Percentiles rank a stretch among this genome's conserved stretches.
These are phyloP conservation scores for Colletotrichum sp. DNA, from an alignment of 2,329 filamentous ascomycete species.

Conservation along the genomic window DNA sequence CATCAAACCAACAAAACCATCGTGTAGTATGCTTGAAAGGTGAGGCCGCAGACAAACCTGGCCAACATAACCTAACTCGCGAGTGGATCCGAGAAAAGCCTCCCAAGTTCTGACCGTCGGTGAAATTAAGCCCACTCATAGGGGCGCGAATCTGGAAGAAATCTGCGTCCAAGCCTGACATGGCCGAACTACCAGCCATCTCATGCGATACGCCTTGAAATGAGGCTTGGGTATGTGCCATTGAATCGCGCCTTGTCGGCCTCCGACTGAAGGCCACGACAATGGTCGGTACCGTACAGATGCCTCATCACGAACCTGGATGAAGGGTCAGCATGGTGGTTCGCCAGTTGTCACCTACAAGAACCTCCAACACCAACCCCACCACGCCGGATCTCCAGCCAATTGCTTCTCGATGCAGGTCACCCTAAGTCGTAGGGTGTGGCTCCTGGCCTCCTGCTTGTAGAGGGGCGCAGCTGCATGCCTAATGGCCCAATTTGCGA, in stretches of 20 bases:
- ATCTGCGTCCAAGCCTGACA: not conserved
- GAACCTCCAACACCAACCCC: not conserved
- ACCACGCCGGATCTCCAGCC: not conserved
- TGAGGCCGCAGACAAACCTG: fast-evolving
- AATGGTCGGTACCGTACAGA: not conserved
- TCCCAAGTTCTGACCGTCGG: not conserved
- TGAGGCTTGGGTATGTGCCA: no score
- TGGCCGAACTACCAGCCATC: not conserved
- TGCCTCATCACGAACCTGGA: not conserved
- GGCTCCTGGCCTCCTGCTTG: not conserved
- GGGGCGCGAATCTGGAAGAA: not conserved
- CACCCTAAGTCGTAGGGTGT: not conserved
- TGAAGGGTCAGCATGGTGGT: not conserved
- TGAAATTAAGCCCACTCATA: not conserved
- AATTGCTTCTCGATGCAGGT: not conserved
- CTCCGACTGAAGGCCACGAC: not conserved
- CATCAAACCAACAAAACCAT: not conserved
- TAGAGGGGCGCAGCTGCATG: not conserved
- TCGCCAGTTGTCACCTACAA: not conserved
- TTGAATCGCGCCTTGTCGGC: not conserved
- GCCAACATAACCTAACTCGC: fast-evolving
- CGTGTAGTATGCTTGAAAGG: not conserved
- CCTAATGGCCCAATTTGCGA: not conserved
- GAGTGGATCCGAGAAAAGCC: fast-evolving
- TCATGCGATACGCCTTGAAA: no score